Conservation (phyloP, 1,284 basidiomycete species). For the Rhodotorula sp. region DNA sequence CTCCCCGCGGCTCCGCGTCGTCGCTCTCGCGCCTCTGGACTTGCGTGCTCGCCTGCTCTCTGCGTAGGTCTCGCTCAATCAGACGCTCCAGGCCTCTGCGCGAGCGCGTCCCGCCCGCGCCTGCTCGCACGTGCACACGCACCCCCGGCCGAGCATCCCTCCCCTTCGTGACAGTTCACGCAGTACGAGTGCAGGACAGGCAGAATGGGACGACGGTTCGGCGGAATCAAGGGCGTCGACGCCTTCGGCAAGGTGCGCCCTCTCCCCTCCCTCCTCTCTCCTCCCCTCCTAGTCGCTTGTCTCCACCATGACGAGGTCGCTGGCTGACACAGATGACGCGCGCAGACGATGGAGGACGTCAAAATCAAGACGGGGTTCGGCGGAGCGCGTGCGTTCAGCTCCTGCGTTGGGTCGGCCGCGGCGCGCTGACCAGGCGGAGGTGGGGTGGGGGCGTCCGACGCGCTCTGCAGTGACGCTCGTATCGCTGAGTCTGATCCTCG, state of each 20-base stretch:
- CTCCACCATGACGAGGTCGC: conserved; percentile 1
- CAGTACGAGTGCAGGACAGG: background rate
- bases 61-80: too few relatives aligned
- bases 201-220: conserved; percentile 37
- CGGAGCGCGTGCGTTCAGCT: conserved; percentile 45
- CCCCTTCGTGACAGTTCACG: too few relatives aligned
- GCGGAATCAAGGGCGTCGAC: conserved; percentile 63
- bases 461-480: conserved; percentile 70
- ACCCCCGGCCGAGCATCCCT: too few relatives aligned
- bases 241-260: conserved; percentile 92
- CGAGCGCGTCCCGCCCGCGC: too few relatives aligned
- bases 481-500: conserved; percentile 85
- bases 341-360: conserved; percentile 94
- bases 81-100: too few relatives aligned
- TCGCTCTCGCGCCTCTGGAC: background rate
- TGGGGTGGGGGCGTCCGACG: background rate
- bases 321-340: conserved; percentile 16
- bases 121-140: too few relatives aligned
- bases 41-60: too few relatives aligned
- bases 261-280: background rate
- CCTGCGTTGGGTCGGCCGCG: too few relatives aligned
- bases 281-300: conserved; percentile 3
- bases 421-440: background rate
- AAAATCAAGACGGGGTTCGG: conserved; percentile 78
- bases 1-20: background rate